A percentile compares a stretch with the other conserved stretches of the same genome.
These are phyloP conservation scores for Phytophthora macrochlamydospora DNA, from an alignment of 352 stramenopile species.

Conservation along the genomic window DNA sequence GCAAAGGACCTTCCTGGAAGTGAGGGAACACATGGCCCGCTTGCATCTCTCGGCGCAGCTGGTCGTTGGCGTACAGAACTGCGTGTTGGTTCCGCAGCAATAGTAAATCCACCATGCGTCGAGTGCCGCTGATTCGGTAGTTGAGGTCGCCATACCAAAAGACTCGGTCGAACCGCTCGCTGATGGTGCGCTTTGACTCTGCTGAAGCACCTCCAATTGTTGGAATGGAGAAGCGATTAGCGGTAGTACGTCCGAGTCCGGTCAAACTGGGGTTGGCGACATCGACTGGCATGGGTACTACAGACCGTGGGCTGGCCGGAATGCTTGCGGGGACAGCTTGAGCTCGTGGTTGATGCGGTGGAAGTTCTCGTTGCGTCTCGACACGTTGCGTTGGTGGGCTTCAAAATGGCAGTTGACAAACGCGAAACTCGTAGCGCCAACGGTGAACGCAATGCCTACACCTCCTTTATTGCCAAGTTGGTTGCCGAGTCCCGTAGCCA, in stretches of 20 bases:
- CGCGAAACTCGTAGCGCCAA: constrained; percentile 85
- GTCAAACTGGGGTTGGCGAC: constrained; percentile 11
- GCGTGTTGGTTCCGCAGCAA: constrained; percentile 75
- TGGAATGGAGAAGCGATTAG: constrained; percentile 35
- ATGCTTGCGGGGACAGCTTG: constrained; percentile 32
- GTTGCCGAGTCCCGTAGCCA: constrained; percentile 94
- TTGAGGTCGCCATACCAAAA: constrained; percentile 96
- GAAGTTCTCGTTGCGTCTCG: constrained; percentile 93
- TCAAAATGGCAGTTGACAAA: constrained; percentile 96
- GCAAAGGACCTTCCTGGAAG: constrained; percentile 91
- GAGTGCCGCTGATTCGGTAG: constrained; percentile 93
- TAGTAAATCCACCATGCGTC: constrained; percentile 86
- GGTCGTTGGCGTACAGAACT: constrained; percentile 90
- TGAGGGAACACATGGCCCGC: constrained; percentile 83
- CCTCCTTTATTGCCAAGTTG: constrained; percentile 96
- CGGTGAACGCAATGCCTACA: constrained; percentile 89
- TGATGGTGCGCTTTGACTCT: constrained; percentile 36
- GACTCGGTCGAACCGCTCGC: constrained; percentile 85
- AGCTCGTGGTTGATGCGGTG: constrained; percentile 84
- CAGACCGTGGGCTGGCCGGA: constrained; percentile 14
- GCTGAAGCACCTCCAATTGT: constrained; percentile 5
- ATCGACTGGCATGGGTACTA: constrained; percentile 11
- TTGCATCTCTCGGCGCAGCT: constrained; percentile 87
- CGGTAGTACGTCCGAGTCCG: constrained; percentile 35
- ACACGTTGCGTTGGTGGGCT: constrained; percentile 89